Evolutionary conservation across 2,329 filamentous ascomycete species (phyloP).

Genomic region (Talaromyces sp.): DNA sequence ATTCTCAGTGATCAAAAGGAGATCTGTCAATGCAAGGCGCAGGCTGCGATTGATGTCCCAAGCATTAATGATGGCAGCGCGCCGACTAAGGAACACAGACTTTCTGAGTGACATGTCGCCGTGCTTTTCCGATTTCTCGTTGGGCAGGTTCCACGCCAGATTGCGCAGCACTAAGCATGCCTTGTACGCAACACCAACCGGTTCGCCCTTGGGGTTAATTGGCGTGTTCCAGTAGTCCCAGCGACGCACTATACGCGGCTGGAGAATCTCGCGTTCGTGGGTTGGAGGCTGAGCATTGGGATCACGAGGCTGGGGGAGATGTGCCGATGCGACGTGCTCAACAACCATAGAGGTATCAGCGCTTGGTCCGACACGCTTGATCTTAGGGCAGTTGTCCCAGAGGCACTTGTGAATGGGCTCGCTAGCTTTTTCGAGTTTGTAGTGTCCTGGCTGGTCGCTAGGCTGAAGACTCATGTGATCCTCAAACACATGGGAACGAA

Average conservation of each 20-base stretch:
- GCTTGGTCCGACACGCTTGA: constrained; percentile 27
- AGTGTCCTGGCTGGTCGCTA: constrained; percentile 28
- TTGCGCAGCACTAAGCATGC: constrained; percentile 45
- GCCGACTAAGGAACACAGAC: constrained; percentile 35
- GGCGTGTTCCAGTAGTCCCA: constrained; percentile 40
- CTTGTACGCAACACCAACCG: constrained; percentile 44
- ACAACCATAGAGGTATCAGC: constrained; percentile 33
- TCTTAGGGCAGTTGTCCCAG: constrained; percentile 36
- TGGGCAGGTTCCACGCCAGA: constrained; percentile 39
- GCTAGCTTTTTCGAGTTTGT: constrained; percentile 32
- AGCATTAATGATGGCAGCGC: constrained; percentile 33
- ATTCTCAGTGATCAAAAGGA: constrained; percentile 33
- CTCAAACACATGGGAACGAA: constrained; percentile 39
- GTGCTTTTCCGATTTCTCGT: constrained; percentile 22
- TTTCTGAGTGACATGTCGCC: constrained; percentile 25
- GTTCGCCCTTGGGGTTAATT: constrained; percentile 38
- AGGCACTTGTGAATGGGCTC: constrained; percentile 31
- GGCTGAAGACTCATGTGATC: constrained; percentile 37
- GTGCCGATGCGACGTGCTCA: constrained; percentile 38
- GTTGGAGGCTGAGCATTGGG: constrained; percentile 29
- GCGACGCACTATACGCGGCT: constrained; percentile 35
- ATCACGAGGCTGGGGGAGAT: constrained; percentile 32
- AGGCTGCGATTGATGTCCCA: constrained; percentile 39
- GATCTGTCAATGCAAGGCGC: constrained; percentile 38
- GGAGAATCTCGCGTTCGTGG: constrained; percentile 33